Base-by-base conservation (phyloP, 2,329 filamentous ascomycete genomes). In the Ophiosphaerella herpotricha region DNA sequence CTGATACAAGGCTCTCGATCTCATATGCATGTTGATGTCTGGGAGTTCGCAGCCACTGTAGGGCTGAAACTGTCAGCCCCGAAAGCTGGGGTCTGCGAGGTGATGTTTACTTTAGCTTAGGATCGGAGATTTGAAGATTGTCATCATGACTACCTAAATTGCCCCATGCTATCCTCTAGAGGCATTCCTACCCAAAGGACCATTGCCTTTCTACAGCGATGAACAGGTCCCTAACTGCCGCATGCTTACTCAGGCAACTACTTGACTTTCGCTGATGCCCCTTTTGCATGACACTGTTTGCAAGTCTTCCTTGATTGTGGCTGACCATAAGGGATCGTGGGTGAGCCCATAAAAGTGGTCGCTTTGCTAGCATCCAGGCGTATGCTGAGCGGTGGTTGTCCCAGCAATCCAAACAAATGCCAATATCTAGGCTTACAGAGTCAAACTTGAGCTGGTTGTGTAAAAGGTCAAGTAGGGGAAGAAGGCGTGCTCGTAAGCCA, bases 401-500 rank as follows among this genome's bases (percentile, higher is more conserved):
- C 78, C 77, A 80, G 57, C 77, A 80, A 1, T 77, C 74, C 0
- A 61, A 63, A 53, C 78, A 80, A 9, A 80, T 72, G 4, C 77
- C 77, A 21, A 76, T 61, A 43, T 77, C 72, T 7, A 64, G 46
- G 35, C 61, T 71, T 7, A 63, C 60, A 35, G 65, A 58, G 23
- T 70, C 69, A 9, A 71, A 53, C 39, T 65, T 70, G 5, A 78
- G 51, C 18, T 68, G 68, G 23, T 72, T 70, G 49, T 84, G 79
- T 26, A 91, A 73, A 45, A 85, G 82, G 46, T 88, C 85, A 13
- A 91, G 70, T 3, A 89, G 79, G 7, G 87, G 86, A 34, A 88
- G 74, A 3, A 91, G 71, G 14, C 85, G 79, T 3, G 83, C 84
- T 38, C 87, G 78, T 33, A 90, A 77, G 1, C 89, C 89, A 64